phyloP scores from a whole-genome alignment of 192 early-diverging fungal species.

The Umbelopsis sp. region DNA sequence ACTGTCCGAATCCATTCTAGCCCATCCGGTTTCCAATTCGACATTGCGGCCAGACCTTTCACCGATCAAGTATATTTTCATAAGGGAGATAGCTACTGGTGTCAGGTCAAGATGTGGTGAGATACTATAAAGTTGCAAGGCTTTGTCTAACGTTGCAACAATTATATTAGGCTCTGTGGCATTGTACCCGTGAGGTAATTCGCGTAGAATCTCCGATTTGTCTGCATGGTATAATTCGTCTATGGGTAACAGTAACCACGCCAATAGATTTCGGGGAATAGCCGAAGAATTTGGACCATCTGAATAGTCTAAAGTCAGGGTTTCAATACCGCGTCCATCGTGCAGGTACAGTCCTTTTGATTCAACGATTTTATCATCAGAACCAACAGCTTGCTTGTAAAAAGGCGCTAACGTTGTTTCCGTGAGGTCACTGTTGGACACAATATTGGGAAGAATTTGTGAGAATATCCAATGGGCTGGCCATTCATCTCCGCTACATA shows the following conservation, averaged over 20 bases:
- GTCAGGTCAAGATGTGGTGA: conserved; percentile 13
- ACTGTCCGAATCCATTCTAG: not conserved
- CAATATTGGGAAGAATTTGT: not conserved
- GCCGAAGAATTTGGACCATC: not conserved
- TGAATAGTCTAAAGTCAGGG: conserved; percentile 13
- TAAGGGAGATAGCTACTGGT: conserved; percentile 24
- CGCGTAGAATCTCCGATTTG: conserved; percentile 28
- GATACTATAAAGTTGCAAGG: not conserved
- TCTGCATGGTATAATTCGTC: conserved; percentile 43
- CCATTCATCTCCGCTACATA: conserved; percentile 16
- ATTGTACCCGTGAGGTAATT: conserved; percentile 19
- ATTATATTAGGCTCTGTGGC: conserved; percentile 18
- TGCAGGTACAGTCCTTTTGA: conserved; percentile 29
- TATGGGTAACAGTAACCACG: conserved; percentile 35
- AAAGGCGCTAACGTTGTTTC: not conserved
- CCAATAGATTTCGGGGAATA: conserved; percentile 6
- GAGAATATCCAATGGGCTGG: conserved; percentile 1
- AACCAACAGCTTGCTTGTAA: conserved; percentile 6
- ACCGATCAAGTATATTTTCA: conserved; percentile 40
- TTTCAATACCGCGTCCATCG: conserved; percentile 24
- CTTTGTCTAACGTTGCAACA: conserved; percentile 14
- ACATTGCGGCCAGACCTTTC: conserved; percentile 32
- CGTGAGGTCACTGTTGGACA: not conserved
- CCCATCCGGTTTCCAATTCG: conserved; percentile 21
- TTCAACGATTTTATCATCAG: not conserved